phyloP scores from a whole-genome alignment of 768 basidiomycete species.

The Obba rivulosa region DNA sequence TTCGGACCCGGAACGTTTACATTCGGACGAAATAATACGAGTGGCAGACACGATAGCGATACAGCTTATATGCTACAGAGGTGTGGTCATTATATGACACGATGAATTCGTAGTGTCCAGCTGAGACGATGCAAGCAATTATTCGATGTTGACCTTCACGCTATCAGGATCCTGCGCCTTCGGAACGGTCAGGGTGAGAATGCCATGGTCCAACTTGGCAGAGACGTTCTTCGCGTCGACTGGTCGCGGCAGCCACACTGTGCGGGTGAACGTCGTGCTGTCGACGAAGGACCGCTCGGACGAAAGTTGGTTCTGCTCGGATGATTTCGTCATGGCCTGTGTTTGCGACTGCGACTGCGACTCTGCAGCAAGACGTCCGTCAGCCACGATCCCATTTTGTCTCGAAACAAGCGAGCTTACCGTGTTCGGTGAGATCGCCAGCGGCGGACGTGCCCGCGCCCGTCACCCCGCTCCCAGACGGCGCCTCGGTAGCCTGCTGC shows the following conservation, averaged over 20 bases:
- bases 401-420: conserved; percentile 16
- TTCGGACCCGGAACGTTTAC: too few relatives aligned
- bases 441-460: conserved; percentile 12
- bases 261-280: conserved; percentile 56
- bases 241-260: conserved; percentile 64
- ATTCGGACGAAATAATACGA: too few relatives aligned
- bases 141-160: conserved; percentile 42
- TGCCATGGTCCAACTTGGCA: conserved; percentile 64
- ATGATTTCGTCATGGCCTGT: conserved; percentile 14
- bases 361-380: conserved; percentile 6
- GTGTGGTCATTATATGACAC: conserved; percentile 5
- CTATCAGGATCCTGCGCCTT: conserved; percentile 56
- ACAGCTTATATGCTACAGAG: neutral
- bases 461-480: too few relatives aligned
- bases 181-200: conserved; percentile 56
- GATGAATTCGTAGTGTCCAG: neutral
- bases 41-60: neutral
- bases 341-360: conserved; percentile 15
- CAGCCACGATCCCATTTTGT: neutral
- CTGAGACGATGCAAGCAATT: neutral
- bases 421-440: conserved; percentile 22
- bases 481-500: neutral
- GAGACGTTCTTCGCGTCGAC: conserved; percentile 52
- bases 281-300: conserved; percentile 57
- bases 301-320: conserved; percentile 42